Evolutionary conservation across 148 eudicot species (phyloP).

Genomic region (Hydrangea macrophylla): DNA sequence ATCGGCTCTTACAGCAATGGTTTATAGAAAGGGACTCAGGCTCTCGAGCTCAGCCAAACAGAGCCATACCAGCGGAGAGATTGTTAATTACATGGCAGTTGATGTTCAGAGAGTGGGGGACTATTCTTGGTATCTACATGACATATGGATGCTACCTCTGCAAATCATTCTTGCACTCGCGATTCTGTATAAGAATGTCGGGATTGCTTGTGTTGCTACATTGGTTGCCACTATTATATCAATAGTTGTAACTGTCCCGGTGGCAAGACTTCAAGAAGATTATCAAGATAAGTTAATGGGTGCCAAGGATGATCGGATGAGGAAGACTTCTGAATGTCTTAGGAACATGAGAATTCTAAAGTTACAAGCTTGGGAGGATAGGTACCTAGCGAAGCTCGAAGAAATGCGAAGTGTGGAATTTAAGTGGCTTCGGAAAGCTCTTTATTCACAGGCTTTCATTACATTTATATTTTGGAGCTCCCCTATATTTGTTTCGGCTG

Average conservation of each 20-base stretch:
- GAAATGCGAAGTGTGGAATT: constrained; percentile 79
- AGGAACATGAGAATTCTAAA: constrained; percentile 90
- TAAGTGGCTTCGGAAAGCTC: constrained; percentile 79
- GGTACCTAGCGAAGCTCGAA: constrained; percentile 57
- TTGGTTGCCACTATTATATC: constrained; percentile 75
- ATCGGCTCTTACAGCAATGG: constrained; percentile 89
- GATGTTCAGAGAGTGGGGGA: constrained; percentile 95
- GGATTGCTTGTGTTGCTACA: constrained; percentile 77
- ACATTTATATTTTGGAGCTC: constrained; percentile 91
- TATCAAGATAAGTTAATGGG: constrained; percentile 86
- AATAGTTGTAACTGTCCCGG: constrained; percentile 63
- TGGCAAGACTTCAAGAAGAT: constrained; percentile 76
- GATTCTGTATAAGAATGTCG: constrained; percentile 84
- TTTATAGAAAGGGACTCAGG: constrained; percentile 77
- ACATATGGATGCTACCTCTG: constrained; percentile 87
- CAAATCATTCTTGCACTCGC: constrained; percentile 84
- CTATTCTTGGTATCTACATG: constrained; percentile 82
- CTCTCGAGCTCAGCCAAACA: constrained; percentile 75
- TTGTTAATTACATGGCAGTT: constrained; percentile 93
- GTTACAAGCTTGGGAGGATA: constrained; percentile 96
- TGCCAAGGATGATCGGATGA: constrained; percentile 92
- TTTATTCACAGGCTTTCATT: constrained; percentile 75
- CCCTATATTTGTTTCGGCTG: constrained; percentile 85
- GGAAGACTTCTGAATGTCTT: constrained; percentile 79
- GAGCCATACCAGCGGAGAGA: constrained; percentile 86